Base-by-base conservation (phyloP, 257 asterid genomes). In the Jacaranda mimosifolia region DNA sequence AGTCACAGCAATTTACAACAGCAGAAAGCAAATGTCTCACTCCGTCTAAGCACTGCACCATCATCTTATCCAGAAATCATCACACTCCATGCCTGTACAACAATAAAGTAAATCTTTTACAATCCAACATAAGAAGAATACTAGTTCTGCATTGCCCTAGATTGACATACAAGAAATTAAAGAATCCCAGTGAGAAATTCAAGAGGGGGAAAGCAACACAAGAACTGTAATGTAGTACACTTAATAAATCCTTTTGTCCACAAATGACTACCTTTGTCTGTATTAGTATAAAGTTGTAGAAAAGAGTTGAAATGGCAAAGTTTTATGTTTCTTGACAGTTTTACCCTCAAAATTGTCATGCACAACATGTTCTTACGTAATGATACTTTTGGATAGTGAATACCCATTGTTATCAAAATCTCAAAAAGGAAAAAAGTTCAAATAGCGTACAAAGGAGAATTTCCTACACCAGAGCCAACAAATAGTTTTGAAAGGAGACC, bases 11-110 rank as follows among this genome's bases (percentile, higher is more conserved):
- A 81, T 68, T 91, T 68, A 80, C 77, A 79, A 86, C 70, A 74
- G 88, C 85, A 76, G 79, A 86, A 81, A 86, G 84, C 62, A 85
- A 67, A 84, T 81, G 87, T 75, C 86, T 86, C 82, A 87, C 84
- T 68, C 90, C 87, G 64, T 83, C 86, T 76, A 91, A 74, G 83
- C 90, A 91, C 89, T 77, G 90, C 82, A 88, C 86, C 93, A 89
- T 89, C 86, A 79, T 89, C 86, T 81, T 82, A 77, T 86, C 87
- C 88, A 76, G 62, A 63, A 70, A 82, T 79, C 85, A 83, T 51
- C 75, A 80, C 84, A 79, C 65, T 78, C 83, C 86, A 89, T 85
- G 75, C 87, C 94, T 91, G 80, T 74, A 74, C 48, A 68, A 68
- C 62, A 68, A 49, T 3, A 49, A 71, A 63, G 75, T 57, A 38